Evolutionary conservation across 352 stramenopile genomes (phyloP), one percentile per base, ranked within the genome.

Genomic region (Pythium sukuiense): DNA sequence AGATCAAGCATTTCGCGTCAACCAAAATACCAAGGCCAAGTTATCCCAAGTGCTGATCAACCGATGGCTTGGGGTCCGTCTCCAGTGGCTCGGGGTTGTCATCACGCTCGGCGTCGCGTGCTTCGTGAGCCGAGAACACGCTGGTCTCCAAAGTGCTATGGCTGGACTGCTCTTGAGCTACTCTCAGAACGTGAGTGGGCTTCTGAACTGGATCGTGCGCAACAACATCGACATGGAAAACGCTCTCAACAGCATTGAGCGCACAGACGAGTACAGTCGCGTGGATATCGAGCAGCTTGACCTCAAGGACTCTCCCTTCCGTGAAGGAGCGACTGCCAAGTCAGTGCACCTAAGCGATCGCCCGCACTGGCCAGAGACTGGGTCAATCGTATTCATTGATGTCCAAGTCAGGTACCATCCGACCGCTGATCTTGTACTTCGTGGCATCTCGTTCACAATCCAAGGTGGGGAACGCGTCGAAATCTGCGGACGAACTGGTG

Each of bases 181-280:
- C 75, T 94, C 97, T 24, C 73, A 98, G 16, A 86, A 70, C 43
- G 87, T 98, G 46, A 98, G 95, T 7, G 85, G 87, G 37, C 69
- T 90, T 18, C 80, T 99, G 5, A 98, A 98, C 69, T 99, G 95
- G 95, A 93, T 93, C 50, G 93, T 99, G 39, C 87, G 95, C 52
- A 97, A 90, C 82, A 88, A 88, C 18, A 96, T 88, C 61, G 95
- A 99, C 59, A 79, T 98, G 56, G 95, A 99, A 61, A 97, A 96
- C 35, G 90, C 97, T 60, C 97, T 99, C 80, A 94, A 98, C 52
- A 91, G 92, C 39, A 93, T 99, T 6, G 93, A 99, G 66, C 77
- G 83, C 33, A 82, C 76, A 4, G 70, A 82, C 16, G 73, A 87
- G 30, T 91, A 91, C 64, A 76, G 67, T 13, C 62, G 45, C 8